These are phyloP conservation scores for Amphibolis antarctica DNA, from an alignment of 106 monocot genomes.

Conservation along the genomic window DNA sequence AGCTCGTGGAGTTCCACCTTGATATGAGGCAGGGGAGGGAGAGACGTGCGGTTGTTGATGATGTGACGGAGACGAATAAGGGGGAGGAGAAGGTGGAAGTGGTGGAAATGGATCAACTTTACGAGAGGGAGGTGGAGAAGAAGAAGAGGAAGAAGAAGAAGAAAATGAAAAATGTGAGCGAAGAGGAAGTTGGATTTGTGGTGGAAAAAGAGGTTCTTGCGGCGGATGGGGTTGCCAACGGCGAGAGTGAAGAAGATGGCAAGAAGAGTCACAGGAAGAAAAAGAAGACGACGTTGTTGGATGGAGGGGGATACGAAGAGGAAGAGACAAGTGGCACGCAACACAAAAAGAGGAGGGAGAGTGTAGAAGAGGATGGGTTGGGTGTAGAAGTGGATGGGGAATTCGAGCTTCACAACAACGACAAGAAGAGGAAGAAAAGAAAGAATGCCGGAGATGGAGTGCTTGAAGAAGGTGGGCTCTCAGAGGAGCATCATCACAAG, in stretches of 20 bases:
- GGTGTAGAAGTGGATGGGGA: not conserved
- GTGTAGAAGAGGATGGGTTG: not conserved
- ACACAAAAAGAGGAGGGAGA: not conserved
- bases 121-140: not conserved
- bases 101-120: not conserved
- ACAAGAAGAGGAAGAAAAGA: constrained; percentile 6
- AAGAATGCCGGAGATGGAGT: not conserved
- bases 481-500: not conserved
- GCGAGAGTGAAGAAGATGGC: not conserved
- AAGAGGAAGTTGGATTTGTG: not conserved
- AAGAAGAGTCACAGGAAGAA: not conserved
- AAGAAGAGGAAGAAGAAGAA: not conserved
- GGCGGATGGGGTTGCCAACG: too few species aligned
- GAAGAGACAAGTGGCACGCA: not conserved
- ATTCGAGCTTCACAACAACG: not conserved
- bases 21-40: not conserved
- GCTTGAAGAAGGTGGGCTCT: not conserved
- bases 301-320: not conserved
- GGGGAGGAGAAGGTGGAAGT: not conserved
- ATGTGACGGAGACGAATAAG: not conserved
- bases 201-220: not conserved
- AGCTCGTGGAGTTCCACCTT: constrained; percentile 22
- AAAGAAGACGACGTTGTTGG: not conserved
- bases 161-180: not conserved
- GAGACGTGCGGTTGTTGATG: too few species aligned